These are phyloP conservation scores for Protomyces inouyei DNA, from an alignment of 1,139 yeast species.

Conservation along the genomic window DNA sequence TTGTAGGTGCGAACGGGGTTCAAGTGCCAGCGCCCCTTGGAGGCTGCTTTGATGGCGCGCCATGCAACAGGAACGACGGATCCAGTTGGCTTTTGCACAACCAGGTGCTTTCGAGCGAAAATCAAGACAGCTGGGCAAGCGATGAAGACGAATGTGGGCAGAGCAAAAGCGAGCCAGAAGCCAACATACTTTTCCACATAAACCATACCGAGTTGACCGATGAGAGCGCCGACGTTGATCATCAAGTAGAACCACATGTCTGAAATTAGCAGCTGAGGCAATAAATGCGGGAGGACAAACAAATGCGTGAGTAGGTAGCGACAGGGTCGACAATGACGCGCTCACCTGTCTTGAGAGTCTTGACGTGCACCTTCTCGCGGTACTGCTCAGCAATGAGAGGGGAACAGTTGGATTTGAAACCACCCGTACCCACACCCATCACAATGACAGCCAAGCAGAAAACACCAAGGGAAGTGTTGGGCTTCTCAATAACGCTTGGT, in stretches of 20 bases:
- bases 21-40: slow-evolving; percentile 11
- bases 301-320: slow-evolving; percentile 66
- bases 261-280: neutral
- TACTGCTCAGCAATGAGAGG: slow-evolving; percentile 78
- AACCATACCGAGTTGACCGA: slow-evolving; percentile 66
- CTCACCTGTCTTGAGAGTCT: slow-evolving; percentile 57
- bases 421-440: slow-evolving; percentile 75
- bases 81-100: slow-evolving; percentile 60
- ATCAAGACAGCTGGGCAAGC: slow-evolving; percentile 55
- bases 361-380: slow-evolving; percentile 55
- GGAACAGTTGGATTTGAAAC: slow-evolving; percentile 72
- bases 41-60: slow-evolving; percentile 39
- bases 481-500: slow-evolving; percentile 53
- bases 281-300: slow-evolving; percentile 35
- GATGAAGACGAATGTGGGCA: slow-evolving; percentile 62
- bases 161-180: slow-evolving; percentile 69
- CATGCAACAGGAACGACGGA: slow-evolving; percentile 57
- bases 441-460: slow-evolving; percentile 56
- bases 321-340: slow-evolving; percentile 67
- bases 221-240: slow-evolving; percentile 74
- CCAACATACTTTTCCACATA: slow-evolving; percentile 58
- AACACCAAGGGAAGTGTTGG: slow-evolving; percentile 48
- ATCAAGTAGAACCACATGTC: slow-evolving; percentile 67
- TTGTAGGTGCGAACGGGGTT: slow-evolving; percentile 14
- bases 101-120: slow-evolving; percentile 54